Base-by-base conservation (phyloP, 495 filamentous ascomycete species). In the Umbilicaria muhlenbergii region DNA sequence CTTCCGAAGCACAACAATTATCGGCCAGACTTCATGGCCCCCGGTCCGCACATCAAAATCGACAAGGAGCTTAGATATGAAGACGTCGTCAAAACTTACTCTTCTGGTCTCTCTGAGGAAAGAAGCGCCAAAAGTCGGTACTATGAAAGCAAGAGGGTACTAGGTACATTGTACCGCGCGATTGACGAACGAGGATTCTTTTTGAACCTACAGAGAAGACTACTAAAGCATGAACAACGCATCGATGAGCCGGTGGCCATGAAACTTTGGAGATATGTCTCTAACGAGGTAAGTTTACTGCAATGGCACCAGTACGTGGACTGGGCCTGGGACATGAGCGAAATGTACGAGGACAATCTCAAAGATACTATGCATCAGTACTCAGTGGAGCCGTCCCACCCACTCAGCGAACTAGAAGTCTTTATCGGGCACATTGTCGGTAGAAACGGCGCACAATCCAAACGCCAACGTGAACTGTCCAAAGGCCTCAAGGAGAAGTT, bases 111-210 rank as follows among this genome's bases (percentile, higher is more conserved):
- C 11, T 24, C 48, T 4, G 64, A 66, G 6, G 68, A 72, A 71
- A 6, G 69, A 71, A 12, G 59, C 39, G 7, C 53, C 58, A 1
- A 58, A 60, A 0, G 55, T 33, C 49, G 46, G 13, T 92, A 78
- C 49, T 91, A 92, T 51, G 51, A 60, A 36, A 85, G 78, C 10
- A 47, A 73, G 0, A 86, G 86, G 49, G 61, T 84, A 12, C 68
- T 89, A 0, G 86, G 86, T 0, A 61, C 72, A 33, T 66, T 93
- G 0, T 91, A 81, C 53, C 71, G 83, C 1, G 70, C 69, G 0
- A 80, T 93, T 28, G 76, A 92, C 52, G 86, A 92, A 56, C 63
- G 63, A 5, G 57, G 71, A 41, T 80, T 91, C 47, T 77, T 84
- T 59, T 28, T 28, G 24, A 28, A 28, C 2, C 24, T 28, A 28